These are phyloP conservation scores for Erysiphe neolycopersici DNA, from an alignment of 2,329 filamentous ascomycete genomes.

Conservation along the genomic window DNA sequence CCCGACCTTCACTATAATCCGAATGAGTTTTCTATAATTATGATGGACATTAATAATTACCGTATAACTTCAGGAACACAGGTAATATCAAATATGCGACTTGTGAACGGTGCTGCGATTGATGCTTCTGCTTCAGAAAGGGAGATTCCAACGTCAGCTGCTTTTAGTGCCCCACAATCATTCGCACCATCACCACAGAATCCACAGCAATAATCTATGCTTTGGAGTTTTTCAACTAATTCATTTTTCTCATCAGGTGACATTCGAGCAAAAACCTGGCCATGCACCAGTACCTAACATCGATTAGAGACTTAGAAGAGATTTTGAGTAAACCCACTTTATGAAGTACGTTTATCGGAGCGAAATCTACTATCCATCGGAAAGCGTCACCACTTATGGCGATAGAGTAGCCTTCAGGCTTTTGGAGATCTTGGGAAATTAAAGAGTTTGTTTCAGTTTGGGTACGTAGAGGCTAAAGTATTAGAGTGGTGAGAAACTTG, in stretches of 20 bases:
- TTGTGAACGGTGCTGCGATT: conserved; percentile 94
- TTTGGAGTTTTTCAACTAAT: conserved; percentile 86
- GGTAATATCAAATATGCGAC: conserved; percentile 80
- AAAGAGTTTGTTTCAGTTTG: conserved; percentile 53
- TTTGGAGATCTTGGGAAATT: conserved; percentile 59
- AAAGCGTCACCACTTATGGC: conserved; percentile 87
- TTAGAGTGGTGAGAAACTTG: conserved; percentile 2
- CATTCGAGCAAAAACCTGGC: conserved; percentile 93
- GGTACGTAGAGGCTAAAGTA: conserved; percentile 35
- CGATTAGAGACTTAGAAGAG: conserved; percentile 2
- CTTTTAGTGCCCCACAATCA: conserved; percentile 88
- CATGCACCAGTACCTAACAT: conserved; percentile 56
- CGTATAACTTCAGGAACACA: conserved; percentile 83
- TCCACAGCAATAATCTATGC: conserved; percentile 79
- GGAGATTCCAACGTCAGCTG: conserved; percentile 90
- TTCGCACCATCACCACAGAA: conserved; percentile 97
- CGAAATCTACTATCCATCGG: conserved; percentile 86
- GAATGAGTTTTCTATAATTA: conserved; percentile 2
- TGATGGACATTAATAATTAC: conserved; percentile 17
- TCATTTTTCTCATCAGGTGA: conserved; percentile 98
- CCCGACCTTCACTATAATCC: conserved; percentile 46
- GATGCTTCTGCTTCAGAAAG: conserved; percentile 93
- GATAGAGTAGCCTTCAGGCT: conserved; percentile 61
- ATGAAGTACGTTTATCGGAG: conserved; percentile 50
- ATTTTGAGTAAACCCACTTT: conserved; percentile 20